Evolutionary conservation across 371 early-diverging fungal genomes (phyloP), one percentile per base, ranked within the genome.

Genomic region (Actinomucor elegans): DNA sequence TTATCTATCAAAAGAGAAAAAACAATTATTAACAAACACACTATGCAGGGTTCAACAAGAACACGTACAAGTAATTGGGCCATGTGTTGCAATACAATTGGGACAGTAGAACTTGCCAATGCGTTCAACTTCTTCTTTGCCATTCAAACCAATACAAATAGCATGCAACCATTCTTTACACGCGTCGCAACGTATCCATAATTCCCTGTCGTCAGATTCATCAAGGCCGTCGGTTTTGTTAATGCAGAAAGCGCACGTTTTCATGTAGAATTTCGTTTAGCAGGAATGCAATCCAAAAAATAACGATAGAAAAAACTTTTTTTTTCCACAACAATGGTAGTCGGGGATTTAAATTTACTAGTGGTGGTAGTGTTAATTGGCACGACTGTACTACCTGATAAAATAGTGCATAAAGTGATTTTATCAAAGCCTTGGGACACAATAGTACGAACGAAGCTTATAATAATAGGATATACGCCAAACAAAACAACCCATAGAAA

Each of bases 131-230:
- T 85, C 79, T 5, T 73, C 64, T 18, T 26, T 5, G 10, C 26
- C 28, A n/a, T 10, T 37, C 4, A 61, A 43, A 70, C 88, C 89
- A 3, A 60, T 55, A 70, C 91, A 89, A 3, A 63, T 55, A 12
- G 81, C 75, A 57, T 90, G 90, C 59, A 80, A 85, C 89, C 89
- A 88, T 2, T 61, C 71, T 24, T 76, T 62, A 59, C 91, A 90
- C 21, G 71, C 69, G 59, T 87, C 85, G 55, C 91, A 90, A 52
- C 83, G 80, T 34, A 90, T 64, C 87, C 90, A 88, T 3, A 52
- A 54, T 11, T 70, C 67, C 12, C 51, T 31, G 3, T 48, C 26
- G 2, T 14, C 15, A 5, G 15, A 17, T 8, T 34, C 33, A 18
- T 45, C 11, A 27, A 23, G 12, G 1, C 2, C 34, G 8, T 48